Evolutionary conservation across 768 basidiomycete genomes (phyloP).

Genomic region (Suillus decipiens): DNA sequence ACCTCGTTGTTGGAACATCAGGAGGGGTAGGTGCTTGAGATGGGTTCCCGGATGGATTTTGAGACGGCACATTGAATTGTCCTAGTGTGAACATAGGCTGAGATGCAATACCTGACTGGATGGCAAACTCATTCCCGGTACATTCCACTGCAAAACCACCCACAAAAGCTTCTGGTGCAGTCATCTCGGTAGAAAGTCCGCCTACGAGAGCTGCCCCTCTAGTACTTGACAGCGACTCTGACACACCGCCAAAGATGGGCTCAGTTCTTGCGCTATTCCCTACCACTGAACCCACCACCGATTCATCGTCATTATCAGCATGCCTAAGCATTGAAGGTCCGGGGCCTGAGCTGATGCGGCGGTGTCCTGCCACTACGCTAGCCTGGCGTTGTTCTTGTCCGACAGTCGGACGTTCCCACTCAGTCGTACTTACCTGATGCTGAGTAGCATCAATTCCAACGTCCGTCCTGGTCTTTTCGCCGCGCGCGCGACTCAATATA

Average conservation of each 20-base stretch:
- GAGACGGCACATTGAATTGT: neutral
- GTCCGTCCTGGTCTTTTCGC: constrained; percentile 25
- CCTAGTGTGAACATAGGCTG: neutral
- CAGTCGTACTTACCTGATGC: neutral
- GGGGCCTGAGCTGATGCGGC: neutral
- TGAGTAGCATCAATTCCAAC: constrained; percentile 20
- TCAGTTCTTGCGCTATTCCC: constrained; percentile 1
- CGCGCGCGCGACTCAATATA: constrained; percentile 8
- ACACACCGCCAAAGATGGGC: neutral
- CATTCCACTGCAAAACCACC: constrained; percentile 10
- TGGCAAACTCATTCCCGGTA: neutral
- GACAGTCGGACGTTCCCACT: constrained; percentile 8
- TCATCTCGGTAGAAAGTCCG: neutral
- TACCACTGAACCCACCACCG: neutral
- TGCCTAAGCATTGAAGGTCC: constrained; percentile 13
- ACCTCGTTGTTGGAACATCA: neutral
- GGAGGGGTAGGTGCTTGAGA: constrained; percentile 16
- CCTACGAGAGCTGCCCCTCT: neutral
- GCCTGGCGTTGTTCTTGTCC: constrained; percentile 13
- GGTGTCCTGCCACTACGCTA: constrained; percentile 1
- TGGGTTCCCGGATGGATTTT: constrained; percentile 13
- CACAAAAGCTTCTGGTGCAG: neutral
- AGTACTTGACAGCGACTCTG: neutral
- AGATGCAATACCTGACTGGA: constrained; percentile 9
- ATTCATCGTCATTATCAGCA: neutral